Conservation (phyloP, 176 grass and related monocot genomes). For the Tillandsia fasciculata region DNA sequence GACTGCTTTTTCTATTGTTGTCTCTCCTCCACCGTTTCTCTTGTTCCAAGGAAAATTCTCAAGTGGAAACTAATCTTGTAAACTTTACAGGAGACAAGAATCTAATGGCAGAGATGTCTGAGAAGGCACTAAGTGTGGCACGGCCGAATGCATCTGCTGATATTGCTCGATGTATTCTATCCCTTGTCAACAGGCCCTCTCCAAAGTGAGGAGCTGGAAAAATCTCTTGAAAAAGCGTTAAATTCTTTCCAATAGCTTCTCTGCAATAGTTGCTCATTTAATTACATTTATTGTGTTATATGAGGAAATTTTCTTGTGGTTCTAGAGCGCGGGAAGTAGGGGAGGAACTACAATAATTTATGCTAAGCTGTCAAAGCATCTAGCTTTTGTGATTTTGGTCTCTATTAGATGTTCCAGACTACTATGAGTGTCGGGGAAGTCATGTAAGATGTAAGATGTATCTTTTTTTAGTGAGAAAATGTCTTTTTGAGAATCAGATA, state of each 20-base stretch:
- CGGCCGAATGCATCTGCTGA: constrained; percentile 54
- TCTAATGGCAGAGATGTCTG: constrained; percentile 70
- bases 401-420: too few species aligned
- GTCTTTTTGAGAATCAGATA: too few species aligned
- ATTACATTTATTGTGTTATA: too few species aligned
- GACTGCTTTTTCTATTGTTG: neutral
- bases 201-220: constrained; percentile 24
- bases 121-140: constrained; percentile 57
- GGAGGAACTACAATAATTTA: too few species aligned
- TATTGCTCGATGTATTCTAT: constrained; percentile 56
- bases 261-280: neutral
- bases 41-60: neutral
- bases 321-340: too few species aligned
- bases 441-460: too few species aligned
- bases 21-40: neutral
- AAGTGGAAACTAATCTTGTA: neutral
- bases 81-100: constrained; percentile 53
- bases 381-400: too few species aligned
- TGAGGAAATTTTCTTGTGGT: too few species aligned
- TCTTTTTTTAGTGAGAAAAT: too few species aligned
- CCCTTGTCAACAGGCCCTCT: constrained; percentile 31
- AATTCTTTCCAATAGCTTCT: neutral
- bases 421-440: too few species aligned
- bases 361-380: too few species aligned
- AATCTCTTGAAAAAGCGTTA: neutral